phyloP scores from a whole-genome alignment of 78 protist species.

The Tieghemostelium lacteum region DNA sequence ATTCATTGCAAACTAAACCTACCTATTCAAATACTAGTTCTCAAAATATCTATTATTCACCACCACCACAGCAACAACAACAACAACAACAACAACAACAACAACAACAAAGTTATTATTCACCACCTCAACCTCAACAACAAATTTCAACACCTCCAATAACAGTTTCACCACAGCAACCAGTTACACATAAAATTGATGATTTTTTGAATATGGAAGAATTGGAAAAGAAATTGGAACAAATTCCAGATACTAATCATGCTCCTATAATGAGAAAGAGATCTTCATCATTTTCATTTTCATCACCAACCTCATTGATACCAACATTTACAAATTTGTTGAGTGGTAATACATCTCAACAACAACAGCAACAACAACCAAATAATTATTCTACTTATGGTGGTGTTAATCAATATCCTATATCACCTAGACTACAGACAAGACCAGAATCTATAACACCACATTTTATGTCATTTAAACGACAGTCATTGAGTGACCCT shows the following conservation, averaged over 20 bases:
- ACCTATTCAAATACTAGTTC: not conserved
- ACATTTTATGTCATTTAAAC: constrained; percentile 6
- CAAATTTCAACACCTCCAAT: not conserved
- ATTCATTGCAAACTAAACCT: not conserved
- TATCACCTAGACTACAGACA: not conserved
- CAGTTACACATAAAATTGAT: not conserved
- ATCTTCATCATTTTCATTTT: not conserved
- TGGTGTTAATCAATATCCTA: not conserved
- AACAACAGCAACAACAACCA: not conserved
- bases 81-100: not conserved
- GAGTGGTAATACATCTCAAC: not conserved
- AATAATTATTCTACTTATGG: not conserved
- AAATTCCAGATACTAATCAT: not conserved
- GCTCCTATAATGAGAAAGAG: not conserved
- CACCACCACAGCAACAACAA: not conserved
- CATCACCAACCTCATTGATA: not conserved
- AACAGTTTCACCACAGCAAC: not conserved
- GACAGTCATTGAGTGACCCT: constrained; percentile 8
- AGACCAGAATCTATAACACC: not conserved
- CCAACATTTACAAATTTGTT: not conserved
- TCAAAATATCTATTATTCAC: not conserved
- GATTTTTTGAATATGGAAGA: not conserved
- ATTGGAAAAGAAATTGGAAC: no score
- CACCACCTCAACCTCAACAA: not conserved
- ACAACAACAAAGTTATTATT: not conserved